phyloP scores from a whole-genome alignment of 2,329 filamentous ascomycete genomes.

The Nemania sp. region DNA sequence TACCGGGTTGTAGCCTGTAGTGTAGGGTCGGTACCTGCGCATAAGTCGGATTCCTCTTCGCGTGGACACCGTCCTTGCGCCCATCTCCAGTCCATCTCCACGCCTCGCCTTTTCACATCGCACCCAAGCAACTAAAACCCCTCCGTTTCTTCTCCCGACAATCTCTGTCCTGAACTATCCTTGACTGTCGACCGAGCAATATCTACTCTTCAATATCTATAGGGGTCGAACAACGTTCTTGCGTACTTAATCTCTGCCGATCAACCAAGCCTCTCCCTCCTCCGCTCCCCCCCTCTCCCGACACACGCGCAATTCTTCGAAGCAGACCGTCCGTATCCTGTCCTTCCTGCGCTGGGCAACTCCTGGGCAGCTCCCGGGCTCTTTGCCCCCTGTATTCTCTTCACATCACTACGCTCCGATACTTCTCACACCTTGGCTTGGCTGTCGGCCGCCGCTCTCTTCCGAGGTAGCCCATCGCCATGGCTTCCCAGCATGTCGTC shows the following conservation, averaged over 20 bases:
- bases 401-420: neutral
- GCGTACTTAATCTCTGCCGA: conserved; percentile 9
- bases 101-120: no score
- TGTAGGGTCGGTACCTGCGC: no score
- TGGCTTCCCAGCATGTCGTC: conserved; percentile 61
- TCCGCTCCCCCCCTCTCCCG: conserved; percentile 3
- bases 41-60: no score
- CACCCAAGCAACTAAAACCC: no score
- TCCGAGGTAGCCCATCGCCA: conserved; percentile 8
- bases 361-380: no score
- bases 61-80: no score
- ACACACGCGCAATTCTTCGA: neutral
- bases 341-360: no score
- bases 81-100: no score
- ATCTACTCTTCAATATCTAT: neutral
- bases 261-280: neutral
- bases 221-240: neutral
- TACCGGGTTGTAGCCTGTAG: no score
- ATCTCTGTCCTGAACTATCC: neutral
- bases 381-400: no score
- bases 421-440: neutral
- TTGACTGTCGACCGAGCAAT: neutral
- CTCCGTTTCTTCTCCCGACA: no score
- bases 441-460: neutral
- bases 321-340: neutral